Base-by-base conservation (phyloP, 768 basidiomycete genomes). In the Hypholoma sublateritium region DNA sequence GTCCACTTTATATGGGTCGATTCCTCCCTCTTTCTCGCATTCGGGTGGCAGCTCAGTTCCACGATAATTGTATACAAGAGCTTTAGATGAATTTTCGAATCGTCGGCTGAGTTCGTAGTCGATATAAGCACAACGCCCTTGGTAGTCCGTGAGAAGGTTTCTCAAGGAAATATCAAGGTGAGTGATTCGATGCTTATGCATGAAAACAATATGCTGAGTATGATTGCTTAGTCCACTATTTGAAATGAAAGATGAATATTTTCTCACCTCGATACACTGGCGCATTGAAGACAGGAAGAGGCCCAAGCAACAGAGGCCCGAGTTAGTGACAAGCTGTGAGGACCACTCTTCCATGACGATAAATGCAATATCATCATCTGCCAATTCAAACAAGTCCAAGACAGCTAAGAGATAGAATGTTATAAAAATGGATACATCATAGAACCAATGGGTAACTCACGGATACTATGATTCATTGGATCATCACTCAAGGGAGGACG, bases 321-420 rank as follows among this genome's bases (percentile, higher is more conserved):
- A 72, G 57, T 74, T 74, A 13, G 77, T 71, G 21, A 86, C 74
- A 19, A 89, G 72, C 53, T 86, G 80, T 11, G 87, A 76, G 13
- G 84, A 86, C 89, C 89, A 91, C 69, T 89, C 81, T 65, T 91
- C 89, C 88, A 89, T 90, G 22, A 91, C 83, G 55, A 91, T 84
- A 63, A 91, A 86, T 13, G 76, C 83, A 36, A 87, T 65, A 48
- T 73, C 67, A 56, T 88, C 85, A 9, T 74, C 65, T 2, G 72
- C 67, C 19, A 82, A 72, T 60, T 82, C 79, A 49, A 91, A 79
- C 17, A 88, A 68, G 63, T 86, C 86, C 28, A 88, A 67, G 17
- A 91, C 76, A 37, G 89, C 89, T 91, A 64, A 14, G 53, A 36
- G 58, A 36, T 24, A 48, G 55, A 47, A 46, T 45, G 12, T 25